A percentile compares a stretch with the other conserved stretches of the same genome.
Evolutionary conservation across 345 rosid species (phyloP).

Genomic region (Euphorbia lathyris): DNA sequence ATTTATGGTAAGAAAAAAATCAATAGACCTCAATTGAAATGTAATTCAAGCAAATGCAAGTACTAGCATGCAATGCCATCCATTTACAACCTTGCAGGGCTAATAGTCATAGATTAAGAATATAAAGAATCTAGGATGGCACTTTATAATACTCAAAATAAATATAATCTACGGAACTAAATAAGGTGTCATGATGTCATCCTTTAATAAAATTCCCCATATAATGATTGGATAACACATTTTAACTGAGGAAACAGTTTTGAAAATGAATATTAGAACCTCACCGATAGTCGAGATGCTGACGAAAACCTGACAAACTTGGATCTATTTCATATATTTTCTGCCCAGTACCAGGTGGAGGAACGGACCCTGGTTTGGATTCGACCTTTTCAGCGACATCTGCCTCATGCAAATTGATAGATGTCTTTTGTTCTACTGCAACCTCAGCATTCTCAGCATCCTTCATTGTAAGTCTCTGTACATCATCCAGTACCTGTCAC

Average conservation of each 20-base stretch:
- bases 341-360: conserved; percentile 75
- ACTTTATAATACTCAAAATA: not conserved
- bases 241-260: not conserved
- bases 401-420: conserved; percentile 24
- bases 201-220: not conserved
- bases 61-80: not conserved
- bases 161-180: not conserved
- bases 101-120: not conserved
- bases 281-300: conserved; percentile 89
- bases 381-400: conserved; percentile 35
- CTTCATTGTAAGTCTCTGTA: conserved; percentile 44
- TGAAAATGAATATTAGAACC: conserved; percentile 5
- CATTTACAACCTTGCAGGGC: not conserved
- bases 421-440: conserved; percentile 32
- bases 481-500: conserved; percentile 35
- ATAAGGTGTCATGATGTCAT: not conserved
- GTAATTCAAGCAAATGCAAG: not conserved
- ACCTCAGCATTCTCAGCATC: conserved; percentile 36
- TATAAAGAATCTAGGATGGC: not conserved
- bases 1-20: not conserved
- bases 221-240: not conserved
- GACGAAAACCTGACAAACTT: conserved; percentile 44
- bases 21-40: not conserved
- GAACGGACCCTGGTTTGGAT: conserved; percentile 38
- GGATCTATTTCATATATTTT: conserved; percentile 88